Base-by-base conservation (phyloP, 495 filamentous ascomycete species). In the Tuber magnatum region DNA sequence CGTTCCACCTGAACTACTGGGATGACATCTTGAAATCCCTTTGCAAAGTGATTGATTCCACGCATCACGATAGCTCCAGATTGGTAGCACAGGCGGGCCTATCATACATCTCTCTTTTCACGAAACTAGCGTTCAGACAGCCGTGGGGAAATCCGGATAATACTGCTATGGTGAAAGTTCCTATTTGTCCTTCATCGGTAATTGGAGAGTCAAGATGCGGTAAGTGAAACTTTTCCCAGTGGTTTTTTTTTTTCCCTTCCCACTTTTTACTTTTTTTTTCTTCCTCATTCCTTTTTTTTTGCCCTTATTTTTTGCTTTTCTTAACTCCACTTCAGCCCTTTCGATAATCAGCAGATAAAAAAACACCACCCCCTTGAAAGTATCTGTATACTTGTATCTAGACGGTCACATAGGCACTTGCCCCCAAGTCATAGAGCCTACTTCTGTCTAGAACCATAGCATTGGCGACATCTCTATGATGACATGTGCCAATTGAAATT, bases 401-500 rank as follows among this genome's bases (percentile, higher is more conserved):
- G 32, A 16, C 28, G 56, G 56, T 65, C 56, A 65, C 56, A 65
- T 32, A 65, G 56, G 56, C 28, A 65, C 28, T 35, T 35, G 28
- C 32, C 28, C 56, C 56, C 12, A 35, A 35, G 56, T 20, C 28
- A 8, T 35, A 14, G 56, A 35, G 12, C 1, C 32, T 65, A 18
- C 56, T 35, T 20, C 28, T 1, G 56, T 35, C 56, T 28, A 35
- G 28, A 65, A 32, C 28, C 28, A 35, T 65, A 65, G 12, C 28
- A 65, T 6, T 65, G 56, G 56, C 28, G 56, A 35, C 28, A 65
- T 8, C 56, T 65, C 56, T 65, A 28, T 32, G 56, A 35, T 65
- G 56, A 65, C 56, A 65, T 65, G 56, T 65, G 56, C 28, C 56
- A 65, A 65, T 65, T 65, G 28, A 65, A 65, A 65, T 65, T 65